A percentile compares a stretch with the other conserved stretches of the same genome.
Evolutionary conservation across 192 early-diverging fungal species (phyloP).

Genomic region (Dissophora ornata): DNA sequence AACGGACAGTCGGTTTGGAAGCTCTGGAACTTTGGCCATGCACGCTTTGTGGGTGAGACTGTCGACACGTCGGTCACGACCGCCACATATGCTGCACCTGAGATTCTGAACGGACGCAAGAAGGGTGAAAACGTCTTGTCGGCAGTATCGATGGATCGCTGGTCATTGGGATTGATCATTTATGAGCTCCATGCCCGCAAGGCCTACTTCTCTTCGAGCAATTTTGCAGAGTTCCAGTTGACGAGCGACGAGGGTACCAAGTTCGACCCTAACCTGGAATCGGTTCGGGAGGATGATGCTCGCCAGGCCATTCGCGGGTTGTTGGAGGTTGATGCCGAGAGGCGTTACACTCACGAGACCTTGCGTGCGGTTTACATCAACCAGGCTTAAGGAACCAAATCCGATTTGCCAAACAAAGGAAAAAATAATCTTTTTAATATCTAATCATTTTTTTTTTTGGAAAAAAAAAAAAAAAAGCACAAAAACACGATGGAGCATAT

Average conservation of each 20-base stretch:
- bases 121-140: constrained; percentile 40
- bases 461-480: constrained; percentile 16
- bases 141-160: constrained; percentile 54
- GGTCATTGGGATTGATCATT: constrained; percentile 53
- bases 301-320: constrained; percentile 38
- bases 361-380: constrained; percentile 47
- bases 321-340: constrained; percentile 46
- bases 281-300: constrained; percentile 31
- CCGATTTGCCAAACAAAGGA: neutral
- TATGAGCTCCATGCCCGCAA: constrained; percentile 50
- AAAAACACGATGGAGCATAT: constrained; percentile 37
- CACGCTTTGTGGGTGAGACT: constrained; percentile 51
- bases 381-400: constrained; percentile 3
- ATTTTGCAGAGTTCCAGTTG: constrained; percentile 49
- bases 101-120: constrained; percentile 53
- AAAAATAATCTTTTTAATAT: constrained; percentile 12
- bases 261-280: constrained; percentile 36
- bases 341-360: constrained; percentile 51
- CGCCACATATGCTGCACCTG: constrained; percentile 52
- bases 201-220: constrained; percentile 34
- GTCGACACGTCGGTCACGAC: constrained; percentile 50
- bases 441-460: constrained; percentile 1
- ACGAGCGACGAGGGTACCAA: constrained; percentile 21
- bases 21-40: constrained; percentile 57
- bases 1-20: constrained; percentile 50